Percentiles rank a stretch among this genome's conserved stretches.
Conservation (phyloP, 805 yeast species). For the Suhomyces sp. region DNA sequence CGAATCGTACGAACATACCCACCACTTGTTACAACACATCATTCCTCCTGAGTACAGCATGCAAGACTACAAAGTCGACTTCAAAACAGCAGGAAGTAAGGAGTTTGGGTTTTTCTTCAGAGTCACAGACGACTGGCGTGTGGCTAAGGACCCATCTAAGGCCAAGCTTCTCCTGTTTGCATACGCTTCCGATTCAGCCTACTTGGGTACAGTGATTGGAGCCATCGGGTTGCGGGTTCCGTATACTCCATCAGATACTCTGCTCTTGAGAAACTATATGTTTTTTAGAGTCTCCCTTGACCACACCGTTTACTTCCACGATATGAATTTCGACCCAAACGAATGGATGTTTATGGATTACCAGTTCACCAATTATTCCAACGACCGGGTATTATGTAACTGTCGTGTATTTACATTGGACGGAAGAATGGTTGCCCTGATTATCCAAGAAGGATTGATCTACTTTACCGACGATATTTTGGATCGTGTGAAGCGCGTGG, state of each 20-base stretch:
- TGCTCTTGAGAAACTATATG: slow-evolving; percentile 1
- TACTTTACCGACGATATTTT: slow-evolving; percentile 9
- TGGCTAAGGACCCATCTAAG: slow-evolving; percentile 21
- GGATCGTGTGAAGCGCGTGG: slow-evolving; percentile 2
- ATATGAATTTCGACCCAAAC: slow-evolving; percentile 34
- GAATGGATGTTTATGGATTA: slow-evolving; percentile 37
- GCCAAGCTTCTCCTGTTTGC: slow-evolving; percentile 22
- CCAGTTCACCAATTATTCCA: slow-evolving; percentile 29
- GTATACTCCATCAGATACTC: neutral
- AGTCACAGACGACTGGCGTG: slow-evolving; percentile 25
- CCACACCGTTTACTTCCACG: slow-evolving; percentile 37
- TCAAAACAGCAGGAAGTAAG: slow-evolving; percentile 10
- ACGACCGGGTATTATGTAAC: slow-evolving; percentile 34
- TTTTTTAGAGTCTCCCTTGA: slow-evolving; percentile 41
- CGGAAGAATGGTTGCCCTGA: slow-evolving; percentile 29
- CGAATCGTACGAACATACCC: slow-evolving; percentile 26
- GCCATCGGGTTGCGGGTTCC: slow-evolving; percentile 20
- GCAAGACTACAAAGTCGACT: neutral
- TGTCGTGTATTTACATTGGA: slow-evolving; percentile 26
- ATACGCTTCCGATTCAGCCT: slow-evolving; percentile 32
- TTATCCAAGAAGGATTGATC: slow-evolving; percentile 35
- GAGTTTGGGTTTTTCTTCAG: slow-evolving; percentile 31
- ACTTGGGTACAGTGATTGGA: slow-evolving; percentile 26
- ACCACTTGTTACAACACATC: slow-evolving; percentile 27
- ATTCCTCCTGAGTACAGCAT: slow-evolving; percentile 19